Base-by-base conservation (phyloP, 2,329 filamentous ascomycete genomes). In the Fusarium sambucinum region DNA sequence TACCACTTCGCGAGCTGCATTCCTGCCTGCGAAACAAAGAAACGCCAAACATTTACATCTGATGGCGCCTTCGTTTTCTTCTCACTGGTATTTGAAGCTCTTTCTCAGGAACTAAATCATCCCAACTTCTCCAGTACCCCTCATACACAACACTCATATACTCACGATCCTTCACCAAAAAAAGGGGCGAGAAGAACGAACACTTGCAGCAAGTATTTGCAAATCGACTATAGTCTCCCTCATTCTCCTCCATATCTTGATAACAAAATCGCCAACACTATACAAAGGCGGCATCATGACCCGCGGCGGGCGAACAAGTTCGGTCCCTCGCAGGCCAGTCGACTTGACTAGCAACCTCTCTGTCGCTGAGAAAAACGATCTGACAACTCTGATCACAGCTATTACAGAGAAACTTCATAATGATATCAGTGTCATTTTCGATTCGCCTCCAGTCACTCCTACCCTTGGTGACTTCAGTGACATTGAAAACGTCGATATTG, bases 351-450 rank as follows among this genome's bases (percentile, higher is more conserved):
- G 80, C 27, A 73, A 86, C 52, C 75, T 89, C 37, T 84, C 77
- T 21, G 45, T 76, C 6, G 77, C 81, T 3, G 85, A 89, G 71
- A 84, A 81, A 69, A 79, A 79, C 32, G 86, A 89, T 59, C 76
- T 90, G 40, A 77, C 80, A n/a, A 78, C 80, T 5, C 80, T 90
- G 14, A 76, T 87, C 59, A 80, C 75, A 27, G 80, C 81, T 45
- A 85, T 88, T 64, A 85, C 84, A 35, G 86, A 89, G 48, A 80
- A 80, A 37, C 86, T 90, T 80, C 81, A 84, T 57, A 82, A 81
- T 52, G 82, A 86, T 40, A 80, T 89, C 59, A 79, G 75, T 64
- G 80, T 82, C 52, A 81, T 82, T 59, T 89, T 89, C 66, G 85
- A 87, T 67, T 80, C 79, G 8, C 78, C 83, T 23, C 77, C 78